Base-by-base conservation (phyloP, 2,329 filamentous ascomycete species). In the Dothistroma septosporum region DNA sequence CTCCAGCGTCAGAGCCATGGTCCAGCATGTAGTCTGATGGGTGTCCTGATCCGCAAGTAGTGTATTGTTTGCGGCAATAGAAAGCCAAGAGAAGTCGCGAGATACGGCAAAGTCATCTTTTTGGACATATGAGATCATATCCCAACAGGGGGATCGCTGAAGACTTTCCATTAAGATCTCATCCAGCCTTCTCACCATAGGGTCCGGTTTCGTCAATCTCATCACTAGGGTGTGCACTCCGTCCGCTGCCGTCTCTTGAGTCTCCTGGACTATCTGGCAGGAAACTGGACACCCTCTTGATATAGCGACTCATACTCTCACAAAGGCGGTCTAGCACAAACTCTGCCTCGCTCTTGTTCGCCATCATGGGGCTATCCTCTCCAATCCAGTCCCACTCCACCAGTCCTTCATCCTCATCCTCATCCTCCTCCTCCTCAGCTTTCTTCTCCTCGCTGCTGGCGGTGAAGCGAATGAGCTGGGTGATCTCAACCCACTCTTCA, bases 401-500 rank as follows among this genome's bases (percentile, higher is more conserved):
- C 19, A 87, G 68, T 0, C 83, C 85, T 31, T 84, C 82, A n/a
- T 83, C 79, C 21, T 83, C 81, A 59, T 84, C 82, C 8, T 82
- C 78, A 71, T 83, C 81, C 59, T 84, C 82, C 8, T 83, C 81
- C 59, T 84, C 82, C 8, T 82, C 78, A 71, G 76, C 57, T 69
- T 72, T 41, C 75, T 82, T 63, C 11, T 64, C 66, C 14, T 66
- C 57, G 8, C 60, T 58, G n/a, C 49, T 58, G 1, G 70, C 69
- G 2, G 78, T 78, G 65, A 87, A 86, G 1, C 83, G 78, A 41
- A 96, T 89, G 33, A 96, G 80, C 22, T 85, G 83, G 8, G 92
- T 87, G 68, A 91, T 94, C 78, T 90, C 90, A 0, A 89, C 88
- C 92, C 92, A 96, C 72, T 96, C 88, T 66, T 92, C 86, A 64